Conservation (phyloP, 1,284 basidiomycete genomes). For the Pseudozyma thailandica region DNA sequence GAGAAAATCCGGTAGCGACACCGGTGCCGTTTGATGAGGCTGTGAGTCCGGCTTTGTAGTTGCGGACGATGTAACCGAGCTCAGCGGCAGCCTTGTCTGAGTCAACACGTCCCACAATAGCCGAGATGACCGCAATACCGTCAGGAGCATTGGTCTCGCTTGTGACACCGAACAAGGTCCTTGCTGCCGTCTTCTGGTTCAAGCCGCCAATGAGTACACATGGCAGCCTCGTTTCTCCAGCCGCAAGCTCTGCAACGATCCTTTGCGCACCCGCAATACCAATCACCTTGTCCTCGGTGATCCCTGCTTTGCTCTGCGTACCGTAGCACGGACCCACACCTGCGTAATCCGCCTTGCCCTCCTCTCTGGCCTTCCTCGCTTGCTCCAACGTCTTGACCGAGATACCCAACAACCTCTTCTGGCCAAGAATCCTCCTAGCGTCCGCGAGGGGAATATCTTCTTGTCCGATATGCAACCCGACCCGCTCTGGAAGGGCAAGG, state of each 20-base stretch:
- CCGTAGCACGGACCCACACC: constrained; percentile 77
- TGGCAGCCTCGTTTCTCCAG: constrained; percentile 38
- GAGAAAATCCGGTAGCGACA: constrained; percentile 25
- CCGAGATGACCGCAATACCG: constrained; percentile 90
- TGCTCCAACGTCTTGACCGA: constrained; percentile 76
- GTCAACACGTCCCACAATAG: constrained; percentile 79
- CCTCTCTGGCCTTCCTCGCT: constrained; percentile 31
- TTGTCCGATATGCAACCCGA: constrained; percentile 91
- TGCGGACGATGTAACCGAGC: constrained; percentile 66
- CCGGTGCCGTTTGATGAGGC: constrained; percentile 10
- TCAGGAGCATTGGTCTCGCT: constrained; percentile 45
- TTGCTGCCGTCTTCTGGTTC: constrained; percentile 58
- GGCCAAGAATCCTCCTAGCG: constrained; percentile 75
- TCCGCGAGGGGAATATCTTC: constrained; percentile 81
- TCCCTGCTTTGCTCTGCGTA: constrained; percentile 67
- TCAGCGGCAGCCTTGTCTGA: constrained; percentile 74
- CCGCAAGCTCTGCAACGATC: constrained; percentile 44
- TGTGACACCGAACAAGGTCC: constrained; percentile 57
- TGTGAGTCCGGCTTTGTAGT: constrained; percentile 62
- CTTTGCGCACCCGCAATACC: constrained; percentile 45
- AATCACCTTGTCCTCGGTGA: constrained; percentile 61
- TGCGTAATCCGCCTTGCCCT: constrained; percentile 77
- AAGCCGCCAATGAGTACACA: constrained; percentile 65
- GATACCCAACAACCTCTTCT: constrained; percentile 80
- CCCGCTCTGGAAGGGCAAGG: constrained; percentile 70